These are phyloP conservation scores for Funneliformis mosseae DNA, from an alignment of 192 early-diverging fungal genomes.

Conservation along the genomic window DNA sequence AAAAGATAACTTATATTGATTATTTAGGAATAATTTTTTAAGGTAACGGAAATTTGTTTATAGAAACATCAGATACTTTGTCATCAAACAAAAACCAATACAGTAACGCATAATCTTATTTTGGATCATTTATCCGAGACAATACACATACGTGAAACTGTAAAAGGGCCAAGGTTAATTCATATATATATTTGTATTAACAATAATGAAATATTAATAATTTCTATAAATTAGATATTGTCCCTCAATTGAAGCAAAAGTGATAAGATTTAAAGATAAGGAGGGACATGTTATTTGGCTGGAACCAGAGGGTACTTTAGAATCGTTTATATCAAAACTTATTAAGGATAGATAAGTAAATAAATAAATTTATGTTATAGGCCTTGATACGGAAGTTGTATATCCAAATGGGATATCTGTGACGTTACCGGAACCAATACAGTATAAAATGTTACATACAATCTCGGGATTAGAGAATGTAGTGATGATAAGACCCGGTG, in stretches of 20 bases:
- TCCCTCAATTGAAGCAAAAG: conserved; percentile 81
- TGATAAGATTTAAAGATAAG: conserved; percentile 70
- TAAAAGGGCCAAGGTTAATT: conserved; percentile 68
- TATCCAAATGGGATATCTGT: conserved; percentile 89
- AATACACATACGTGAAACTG: conserved; percentile 83
- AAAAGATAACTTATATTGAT: background rate
- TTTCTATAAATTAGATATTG: conserved; percentile 58
- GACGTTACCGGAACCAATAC: conserved; percentile 79
- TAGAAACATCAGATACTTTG: conserved; percentile 68
- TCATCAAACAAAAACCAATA: conserved; percentile 77
- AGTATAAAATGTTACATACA: conserved; percentile 66
- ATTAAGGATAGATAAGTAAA: background rate
- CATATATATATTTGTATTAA: background rate
- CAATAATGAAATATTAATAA: background rate
- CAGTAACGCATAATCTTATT: conserved; percentile 67
- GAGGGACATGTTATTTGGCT: conserved; percentile 76
- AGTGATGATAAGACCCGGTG: conserved; percentile 66
- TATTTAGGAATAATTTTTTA: background rate
- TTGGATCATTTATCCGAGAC: conserved; percentile 73
- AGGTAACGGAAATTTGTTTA: background rate
- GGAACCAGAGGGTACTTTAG: conserved; percentile 68
- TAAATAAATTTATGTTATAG: conserved; percentile 6
- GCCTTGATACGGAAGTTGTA: conserved; percentile 67
- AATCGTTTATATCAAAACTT: background rate
- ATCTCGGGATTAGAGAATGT: conserved; percentile 79